Base-by-base conservation (phyloP, 805 yeast species). In the Suhomyces canberraensis region DNA sequence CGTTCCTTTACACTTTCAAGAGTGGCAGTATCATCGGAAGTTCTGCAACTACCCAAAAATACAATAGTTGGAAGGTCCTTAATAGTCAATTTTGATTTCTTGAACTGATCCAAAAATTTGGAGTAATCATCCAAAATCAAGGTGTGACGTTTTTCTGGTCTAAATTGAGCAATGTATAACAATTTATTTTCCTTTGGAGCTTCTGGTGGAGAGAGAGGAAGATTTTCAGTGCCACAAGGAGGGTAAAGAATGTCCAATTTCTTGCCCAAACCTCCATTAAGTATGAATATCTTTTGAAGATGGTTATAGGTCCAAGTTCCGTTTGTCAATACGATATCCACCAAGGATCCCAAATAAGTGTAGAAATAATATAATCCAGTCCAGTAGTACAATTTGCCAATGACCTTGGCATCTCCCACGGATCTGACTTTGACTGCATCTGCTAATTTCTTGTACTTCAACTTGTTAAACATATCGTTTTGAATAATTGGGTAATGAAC, bases 401-500 rank as follows among this genome's bases (percentile, higher is more conserved):
- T 21, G 16, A 46, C 50, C 27, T 36, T 25, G 16, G 68, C 39
- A 26, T 58, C 60, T 11, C 44, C 38, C 35, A 33, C 3, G 41
- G 53, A 39, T 29, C 49, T 52, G 42, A 46, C 47, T 32, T 40
- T 49, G 33, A 35, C 48, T 11, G 14, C 8, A 15, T 30, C 14
- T 33, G 32, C 43, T 35, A 56, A 37, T 3, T 40, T 50, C 27
- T 53, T 40, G 37, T 54, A 57, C 35, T 62, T 63, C 44, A 84
- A 61, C 47, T 83, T 82, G 33, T 64, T 65, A 45, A 89, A 64
- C 99, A 93, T 93, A 48, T 91, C 98, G 18, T 67, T 61, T 29
- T 95, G 95, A 22, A 93, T 80, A 13, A 90, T 77, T 1, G 99
- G 99, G 64, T 85, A 93, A 62, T 93, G 99, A n/a, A 88, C 86